These are phyloP conservation scores for Penicillium soppii DNA, from an alignment of 495 filamentous ascomycete species.

Conservation along the genomic window DNA sequence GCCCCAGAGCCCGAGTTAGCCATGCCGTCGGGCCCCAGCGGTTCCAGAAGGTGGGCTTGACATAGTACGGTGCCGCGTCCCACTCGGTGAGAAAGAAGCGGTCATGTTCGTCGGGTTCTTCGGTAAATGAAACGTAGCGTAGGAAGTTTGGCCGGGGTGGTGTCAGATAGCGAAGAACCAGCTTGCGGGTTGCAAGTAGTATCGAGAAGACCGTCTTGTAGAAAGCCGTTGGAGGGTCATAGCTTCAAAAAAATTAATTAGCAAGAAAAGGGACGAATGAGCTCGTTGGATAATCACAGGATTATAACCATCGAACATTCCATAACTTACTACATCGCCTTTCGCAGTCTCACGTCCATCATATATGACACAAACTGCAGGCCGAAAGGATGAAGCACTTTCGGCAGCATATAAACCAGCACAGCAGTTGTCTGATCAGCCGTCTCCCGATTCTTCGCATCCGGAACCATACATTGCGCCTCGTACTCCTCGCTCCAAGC, in stretches of 20 bases:
- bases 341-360: conserved; percentile 62
- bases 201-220: conserved; percentile 39
- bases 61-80: conserved; percentile 58
- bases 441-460: conserved; percentile 47
- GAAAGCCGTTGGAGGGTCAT: conserved; percentile 39
- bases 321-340: conserved; percentile 61
- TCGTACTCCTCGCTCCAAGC: conserved; percentile 63
- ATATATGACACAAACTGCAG: conserved; percentile 54
- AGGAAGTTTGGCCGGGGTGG: conserved; percentile 54
- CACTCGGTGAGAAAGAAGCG: conserved; percentile 50
- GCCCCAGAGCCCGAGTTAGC: conserved; percentile 52
- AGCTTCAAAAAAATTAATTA: conserved; percentile 20
- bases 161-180: conserved; percentile 53
- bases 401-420: conserved; percentile 58
- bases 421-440: conserved; percentile 58
- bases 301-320: too few relatives aligned
- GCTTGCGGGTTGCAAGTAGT: conserved; percentile 47
- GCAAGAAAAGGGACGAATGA: too few relatives aligned
- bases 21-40: conserved; percentile 58
- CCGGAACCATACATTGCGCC: conserved; percentile 55
- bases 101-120: conserved; percentile 47
- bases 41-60: conserved; percentile 59
- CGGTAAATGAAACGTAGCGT: conserved; percentile 35
- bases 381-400: conserved; percentile 44
- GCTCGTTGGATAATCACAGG: too few relatives aligned